These are phyloP conservation scores for Datura wrightii DNA, from an alignment of 257 asterid species.

Conservation along the genomic window DNA sequence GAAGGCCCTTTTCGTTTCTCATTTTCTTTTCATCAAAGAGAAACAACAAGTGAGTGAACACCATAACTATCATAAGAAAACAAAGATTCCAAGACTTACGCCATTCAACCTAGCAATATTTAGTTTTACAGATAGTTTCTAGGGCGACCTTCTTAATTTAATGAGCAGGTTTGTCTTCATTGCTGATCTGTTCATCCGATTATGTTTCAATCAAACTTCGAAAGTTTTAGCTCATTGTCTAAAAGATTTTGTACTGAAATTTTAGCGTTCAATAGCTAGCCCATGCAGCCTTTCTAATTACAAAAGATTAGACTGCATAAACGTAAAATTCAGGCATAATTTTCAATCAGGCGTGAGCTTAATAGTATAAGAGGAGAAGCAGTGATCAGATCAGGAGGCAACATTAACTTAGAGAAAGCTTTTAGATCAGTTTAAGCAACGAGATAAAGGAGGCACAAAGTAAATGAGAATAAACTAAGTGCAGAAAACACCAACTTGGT, in stretches of 20 bases:
- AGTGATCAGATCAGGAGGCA: background rate
- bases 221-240: background rate
- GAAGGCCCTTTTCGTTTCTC: background rate
- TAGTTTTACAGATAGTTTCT: background rate
- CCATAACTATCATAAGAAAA: background rate
- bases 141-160: background rate
- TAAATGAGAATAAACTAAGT: constrained; percentile 7
- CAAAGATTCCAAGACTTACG: background rate
- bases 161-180: background rate
- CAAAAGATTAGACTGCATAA: background rate
- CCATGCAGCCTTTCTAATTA: background rate
- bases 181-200: background rate
- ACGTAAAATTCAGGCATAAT: background rate
- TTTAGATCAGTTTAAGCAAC: background rate
- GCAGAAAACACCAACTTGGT: background rate
- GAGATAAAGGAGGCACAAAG: background rate
- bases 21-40: background rate
- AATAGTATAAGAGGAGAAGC: background rate
- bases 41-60: background rate
- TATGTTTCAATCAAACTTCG: background rate
- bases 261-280: background rate
- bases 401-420: background rate
- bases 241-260: background rate
- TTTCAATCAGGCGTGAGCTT: background rate
- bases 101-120: background rate